Evolutionary conservation across 805 yeast genomes (phyloP), one percentile per base, ranked within the genome.

Genomic region (Saturnispora gosingensis): DNA sequence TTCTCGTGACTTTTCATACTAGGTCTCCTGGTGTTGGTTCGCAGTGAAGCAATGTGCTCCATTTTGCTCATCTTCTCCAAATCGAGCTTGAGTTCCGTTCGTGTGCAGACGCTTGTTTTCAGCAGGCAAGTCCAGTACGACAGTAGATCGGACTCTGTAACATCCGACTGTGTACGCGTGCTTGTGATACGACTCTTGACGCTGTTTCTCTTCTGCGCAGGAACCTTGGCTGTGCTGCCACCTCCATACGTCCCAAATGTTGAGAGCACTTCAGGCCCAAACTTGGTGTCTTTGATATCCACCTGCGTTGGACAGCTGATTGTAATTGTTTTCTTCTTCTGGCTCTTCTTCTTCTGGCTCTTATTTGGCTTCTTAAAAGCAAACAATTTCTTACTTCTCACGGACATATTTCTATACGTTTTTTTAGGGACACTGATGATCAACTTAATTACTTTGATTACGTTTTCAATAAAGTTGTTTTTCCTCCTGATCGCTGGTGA

Each of bases 401-500:
- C 51, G 27, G 48, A 56, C 10, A 62, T 35, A 15, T 44, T 35
- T 16, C 64, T 56, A 63, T 65, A 62, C 28, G 56, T 54, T 25
- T 45, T 58, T 2, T 52, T 54, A 3, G 55, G 40, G 16, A 45
- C 48, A 1, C 24, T n/a, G 42, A 54, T 61, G 15, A 59, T 15
- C 15, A 48, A 47, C 8, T 53, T 48, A 5, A 59, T 39, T 5
- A 63, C 30, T 5, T 24, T 24, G 3, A 55, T 16, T 5, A 67
- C 32, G 18, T 35, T 47, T 2, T 62, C 56, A 11, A 67, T 45
- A 65, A 69, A 63, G 3, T 67, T 67, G 2, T 55, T 46, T 46
- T 62, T 67, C 38, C 70, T 55, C 47, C 58, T 61, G n/a, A 61
- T 59, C 9, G 71, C 71, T 47, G 65, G 65, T 0, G 66, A 57